These are phyloP conservation scores for Lachancea sp. DNA, from an alignment of 805 yeast genomes.

Conservation along the genomic window DNA sequence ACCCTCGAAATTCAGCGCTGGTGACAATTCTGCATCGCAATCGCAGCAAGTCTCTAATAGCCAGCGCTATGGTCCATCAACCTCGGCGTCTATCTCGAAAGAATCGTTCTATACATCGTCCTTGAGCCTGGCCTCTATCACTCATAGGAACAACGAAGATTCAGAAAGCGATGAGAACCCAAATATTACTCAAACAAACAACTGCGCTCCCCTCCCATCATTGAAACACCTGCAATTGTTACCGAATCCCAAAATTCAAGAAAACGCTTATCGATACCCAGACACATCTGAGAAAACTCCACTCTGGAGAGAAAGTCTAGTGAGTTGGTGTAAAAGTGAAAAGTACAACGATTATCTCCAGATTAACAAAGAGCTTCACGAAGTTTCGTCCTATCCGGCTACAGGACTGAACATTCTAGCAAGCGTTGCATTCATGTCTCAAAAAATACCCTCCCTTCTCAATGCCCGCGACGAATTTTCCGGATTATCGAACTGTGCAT, in stretches of 20 bases:
- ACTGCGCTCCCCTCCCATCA: conserved; percentile 23
- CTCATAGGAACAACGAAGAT: not conserved
- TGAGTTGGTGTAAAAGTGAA: conserved; percentile 31
- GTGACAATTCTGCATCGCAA: not conserved
- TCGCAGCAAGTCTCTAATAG: not conserved
- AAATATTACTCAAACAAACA: not conserved
- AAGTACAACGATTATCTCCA: conserved; percentile 28
- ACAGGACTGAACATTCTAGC: conserved; percentile 13
- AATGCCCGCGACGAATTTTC: conserved; percentile 28
- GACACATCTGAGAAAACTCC: conserved; percentile 31
- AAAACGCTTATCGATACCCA: conserved; percentile 29
- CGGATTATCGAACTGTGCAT: conserved; percentile 16
- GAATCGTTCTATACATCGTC: not conserved
- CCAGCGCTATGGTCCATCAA: not conserved
- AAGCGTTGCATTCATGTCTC: conserved; percentile 11
- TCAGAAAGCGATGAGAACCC: conserved; percentile 1
- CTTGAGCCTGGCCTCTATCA: not conserved
- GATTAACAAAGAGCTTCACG: conserved; percentile 16
- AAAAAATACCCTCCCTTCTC: conserved; percentile 22
- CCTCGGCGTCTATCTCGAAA: conserved; percentile 1
- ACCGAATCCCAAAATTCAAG: conserved; percentile 28
- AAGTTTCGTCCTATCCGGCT: not conserved
- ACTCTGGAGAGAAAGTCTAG: conserved; percentile 28
- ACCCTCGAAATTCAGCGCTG: conserved; percentile 3
- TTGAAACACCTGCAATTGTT: conserved; percentile 28